phyloP scores from a whole-genome alignment of 2,329 filamentous ascomycete species.

The Fusarium nurragi region DNA sequence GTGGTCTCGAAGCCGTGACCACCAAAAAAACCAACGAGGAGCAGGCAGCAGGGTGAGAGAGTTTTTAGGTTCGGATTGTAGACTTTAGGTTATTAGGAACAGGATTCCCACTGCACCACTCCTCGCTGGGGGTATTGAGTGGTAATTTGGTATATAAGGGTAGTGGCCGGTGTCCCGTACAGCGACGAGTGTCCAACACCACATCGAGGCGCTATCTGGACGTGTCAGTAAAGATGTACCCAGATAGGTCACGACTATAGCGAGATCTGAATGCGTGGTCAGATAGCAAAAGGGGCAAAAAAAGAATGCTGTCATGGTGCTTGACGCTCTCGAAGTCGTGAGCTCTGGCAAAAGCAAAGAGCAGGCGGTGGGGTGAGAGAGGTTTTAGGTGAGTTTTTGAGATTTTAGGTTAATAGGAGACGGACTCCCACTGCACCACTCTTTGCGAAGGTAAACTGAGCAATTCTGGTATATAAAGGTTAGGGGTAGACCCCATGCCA shows the following conservation, averaged over 20 bases:
- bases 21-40: too few species aligned
- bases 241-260: neutral
- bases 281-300: too few species aligned
- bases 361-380: neutral
- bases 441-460: neutral
- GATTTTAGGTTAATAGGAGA: neutral
- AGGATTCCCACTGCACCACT: slow-evolving; percentile 12
- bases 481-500: too few species aligned
- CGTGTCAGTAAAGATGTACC: neutral
- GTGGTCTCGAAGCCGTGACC: too few species aligned
- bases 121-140: neutral
- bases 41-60: too few species aligned
- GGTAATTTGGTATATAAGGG: neutral
- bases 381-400: neutral
- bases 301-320: neutral
- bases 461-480: neutral
- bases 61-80: too few species aligned
- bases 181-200: too few species aligned
- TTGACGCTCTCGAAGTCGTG: neutral
- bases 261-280: too few species aligned
- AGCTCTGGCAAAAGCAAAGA: neutral
- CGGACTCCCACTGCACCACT: neutral
- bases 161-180: neutral
- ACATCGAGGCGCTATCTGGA: too few species aligned
- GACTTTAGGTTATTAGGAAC: too few species aligned